phyloP scores from a whole-genome alignment of 495 filamentous ascomycete genomes.

The Darksidea phi region DNA sequence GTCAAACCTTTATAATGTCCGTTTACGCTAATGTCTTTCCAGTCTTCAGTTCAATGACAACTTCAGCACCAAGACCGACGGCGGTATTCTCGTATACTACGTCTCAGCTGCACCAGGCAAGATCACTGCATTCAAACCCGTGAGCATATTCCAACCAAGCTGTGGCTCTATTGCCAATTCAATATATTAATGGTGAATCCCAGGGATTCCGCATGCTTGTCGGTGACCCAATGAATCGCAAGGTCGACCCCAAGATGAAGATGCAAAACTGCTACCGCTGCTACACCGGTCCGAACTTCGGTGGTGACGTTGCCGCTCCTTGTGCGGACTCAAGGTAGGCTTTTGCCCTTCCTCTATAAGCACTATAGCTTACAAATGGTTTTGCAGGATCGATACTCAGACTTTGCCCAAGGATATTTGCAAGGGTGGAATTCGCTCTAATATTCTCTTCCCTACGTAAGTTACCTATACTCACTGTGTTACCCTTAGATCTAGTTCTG shows the following conservation, averaged over 20 bases:
- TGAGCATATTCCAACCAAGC: no score
- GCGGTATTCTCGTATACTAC: constrained; percentile 29
- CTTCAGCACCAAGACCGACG: constrained; percentile 46
- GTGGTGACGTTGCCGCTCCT: constrained; percentile 24
- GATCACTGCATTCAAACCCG: constrained; percentile 48
- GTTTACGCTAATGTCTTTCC: not conserved
- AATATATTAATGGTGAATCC: constrained; percentile 28
- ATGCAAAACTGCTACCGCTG: constrained; percentile 29
- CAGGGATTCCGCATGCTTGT: constrained; percentile 30
- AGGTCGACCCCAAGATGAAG: constrained; percentile 9
- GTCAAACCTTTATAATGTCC: not conserved
- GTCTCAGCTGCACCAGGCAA: constrained; percentile 26
- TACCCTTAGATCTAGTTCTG: not conserved
- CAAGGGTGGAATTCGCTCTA: constrained; percentile 27
- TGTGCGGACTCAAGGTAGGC: constrained; percentile 50
- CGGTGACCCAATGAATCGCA: constrained; percentile 22
- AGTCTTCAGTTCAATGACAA: constrained; percentile 48
- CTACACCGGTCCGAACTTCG: constrained; percentile 28
- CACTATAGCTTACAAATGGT: not conserved
- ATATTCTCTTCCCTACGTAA: constrained; percentile 29
- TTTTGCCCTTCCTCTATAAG: no score
- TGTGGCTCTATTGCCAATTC: no score
- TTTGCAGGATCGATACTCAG: not conserved
- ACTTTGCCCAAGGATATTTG: constrained; percentile 6
- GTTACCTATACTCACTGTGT: not conserved